phyloP scores from a whole-genome alignment of 306 rosid species.

The Medicago ruthenica region DNA sequence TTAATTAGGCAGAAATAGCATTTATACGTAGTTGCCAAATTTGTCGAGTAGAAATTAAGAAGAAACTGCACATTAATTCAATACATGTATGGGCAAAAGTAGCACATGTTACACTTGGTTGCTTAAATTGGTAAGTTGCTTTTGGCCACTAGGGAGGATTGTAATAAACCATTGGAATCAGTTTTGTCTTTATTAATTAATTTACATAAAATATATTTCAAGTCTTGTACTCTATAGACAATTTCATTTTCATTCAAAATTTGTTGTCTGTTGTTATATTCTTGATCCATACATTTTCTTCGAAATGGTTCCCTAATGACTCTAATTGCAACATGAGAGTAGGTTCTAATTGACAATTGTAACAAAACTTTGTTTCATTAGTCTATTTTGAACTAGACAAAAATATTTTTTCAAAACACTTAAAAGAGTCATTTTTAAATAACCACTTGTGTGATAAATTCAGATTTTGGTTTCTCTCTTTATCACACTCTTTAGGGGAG shows the following conservation, averaged over 20 bases:
- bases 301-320: slow-evolving; percentile 23
- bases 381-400: slow-evolving; percentile 48
- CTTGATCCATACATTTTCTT: slow-evolving; percentile 9
- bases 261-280: slow-evolving; percentile 22
- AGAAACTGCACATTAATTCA: background rate
- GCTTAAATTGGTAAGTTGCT: slow-evolving; percentile 13
- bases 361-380: slow-evolving; percentile 41
- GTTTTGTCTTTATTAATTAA: slow-evolving; percentile 5
- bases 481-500: slow-evolving; percentile 37
- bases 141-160: slow-evolving; percentile 6
- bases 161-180: slow-evolving; percentile 15
- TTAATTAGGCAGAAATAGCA: slow-evolving; percentile 8
- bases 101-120: background rate
- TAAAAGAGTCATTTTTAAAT: slow-evolving; percentile 11
- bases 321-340: background rate
- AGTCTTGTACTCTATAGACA: slow-evolving; percentile 20
- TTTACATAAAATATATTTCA: slow-evolving; percentile 13
- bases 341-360: slow-evolving; percentile 31
- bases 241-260: slow-evolving; percentile 41
- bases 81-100: slow-evolving; percentile 5
- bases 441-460: slow-evolving; percentile 30
- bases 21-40: background rate
- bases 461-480: slow-evolving; percentile 4
- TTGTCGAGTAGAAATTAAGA: slow-evolving; percentile 4
- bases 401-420: slow-evolving; percentile 9